Conservation (phyloP, 345 rosid species). For the Eutrema yunnanense region DNA sequence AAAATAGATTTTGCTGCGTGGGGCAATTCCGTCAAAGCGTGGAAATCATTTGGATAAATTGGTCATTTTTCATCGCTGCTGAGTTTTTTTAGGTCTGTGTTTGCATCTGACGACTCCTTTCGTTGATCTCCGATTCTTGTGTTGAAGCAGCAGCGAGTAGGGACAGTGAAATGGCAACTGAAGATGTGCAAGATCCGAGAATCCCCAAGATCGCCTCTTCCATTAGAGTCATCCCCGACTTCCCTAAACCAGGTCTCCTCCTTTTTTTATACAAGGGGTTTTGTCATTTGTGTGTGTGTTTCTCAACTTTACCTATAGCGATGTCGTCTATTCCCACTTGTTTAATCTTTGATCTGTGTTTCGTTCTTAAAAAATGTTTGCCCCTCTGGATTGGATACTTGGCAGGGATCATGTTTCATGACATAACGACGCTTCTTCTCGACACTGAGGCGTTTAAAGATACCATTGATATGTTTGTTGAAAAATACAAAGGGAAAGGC, state of each 20-base stretch:
- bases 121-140: conserved; percentile 14
- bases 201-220: conserved; percentile 53
- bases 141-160: conserved; percentile 23
- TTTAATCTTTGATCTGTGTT: conserved; percentile 1
- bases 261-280: not conserved
- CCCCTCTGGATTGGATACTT: not conserved
- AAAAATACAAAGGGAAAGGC: conserved; percentile 54
- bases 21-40: conserved; percentile 31
- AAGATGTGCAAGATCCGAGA: conserved; percentile 53
- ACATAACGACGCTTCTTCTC: conserved; percentile 75
- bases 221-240: conserved; percentile 85
- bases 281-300: not conserved
- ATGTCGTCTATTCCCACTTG: not conserved
- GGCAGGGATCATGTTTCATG: conserved; percentile 88
- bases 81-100: conserved; percentile 13
- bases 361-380: not conserved
- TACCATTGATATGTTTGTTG: conserved; percentile 80
- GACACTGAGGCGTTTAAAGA: conserved; percentile 67
- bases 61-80: conserved; percentile 3
- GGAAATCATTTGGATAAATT: conserved; percentile 6
- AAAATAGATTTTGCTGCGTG: not conserved
- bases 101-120: conserved; percentile 8
- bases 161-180: conserved; percentile 43
- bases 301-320: not conserved
- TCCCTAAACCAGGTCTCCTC: conserved; percentile 74